These are phyloP conservation scores for Alternaria gansuensis DNA, from an alignment of 2,329 filamentous ascomycete species.

Conservation along the genomic window DNA sequence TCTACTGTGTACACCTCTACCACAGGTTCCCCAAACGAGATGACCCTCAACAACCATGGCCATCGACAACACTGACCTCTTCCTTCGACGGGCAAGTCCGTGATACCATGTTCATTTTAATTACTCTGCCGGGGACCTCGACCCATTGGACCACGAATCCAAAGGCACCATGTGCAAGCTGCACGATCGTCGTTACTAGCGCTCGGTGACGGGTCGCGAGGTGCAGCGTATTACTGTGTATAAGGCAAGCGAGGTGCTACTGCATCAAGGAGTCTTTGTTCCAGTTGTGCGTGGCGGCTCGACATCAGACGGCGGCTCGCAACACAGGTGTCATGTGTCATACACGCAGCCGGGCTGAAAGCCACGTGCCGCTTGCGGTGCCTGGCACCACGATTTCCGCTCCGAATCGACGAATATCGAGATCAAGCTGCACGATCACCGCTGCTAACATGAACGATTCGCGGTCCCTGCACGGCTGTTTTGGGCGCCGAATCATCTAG, in stretches of 20 bases:
- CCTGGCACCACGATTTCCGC: constrained; percentile 31
- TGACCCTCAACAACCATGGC: not conserved
- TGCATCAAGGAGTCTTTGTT: constrained; percentile 13
- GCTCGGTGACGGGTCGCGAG: not conserved
- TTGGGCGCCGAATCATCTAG: constrained; percentile 29
- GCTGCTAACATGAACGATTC: constrained; percentile 21
- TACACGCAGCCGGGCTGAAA: constrained; percentile 6
- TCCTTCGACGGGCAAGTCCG: not conserved
- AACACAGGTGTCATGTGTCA: constrained; percentile 16
- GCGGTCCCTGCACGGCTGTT: constrained; percentile 19
- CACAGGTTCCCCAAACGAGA: not conserved
- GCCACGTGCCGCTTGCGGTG: constrained; percentile 19
- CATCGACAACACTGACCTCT: not conserved
- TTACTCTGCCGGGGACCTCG: not conserved
- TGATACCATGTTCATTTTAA: not conserved
- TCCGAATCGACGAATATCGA: constrained; percentile 23
- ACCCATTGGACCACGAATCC: constrained; percentile 3
- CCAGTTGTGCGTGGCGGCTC: not conserved
- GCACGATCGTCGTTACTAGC: constrained; percentile 1
- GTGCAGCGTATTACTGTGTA: not conserved
- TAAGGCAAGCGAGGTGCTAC: constrained; percentile 11
- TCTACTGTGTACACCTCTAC: not conserved
- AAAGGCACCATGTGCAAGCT: not conserved
- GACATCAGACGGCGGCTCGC: constrained; percentile 1
- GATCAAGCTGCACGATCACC: constrained; percentile 25